These are phyloP conservation scores for Conticribra guillardii DNA, from an alignment of 108 stramenopile species.

Conservation along the genomic window DNA sequence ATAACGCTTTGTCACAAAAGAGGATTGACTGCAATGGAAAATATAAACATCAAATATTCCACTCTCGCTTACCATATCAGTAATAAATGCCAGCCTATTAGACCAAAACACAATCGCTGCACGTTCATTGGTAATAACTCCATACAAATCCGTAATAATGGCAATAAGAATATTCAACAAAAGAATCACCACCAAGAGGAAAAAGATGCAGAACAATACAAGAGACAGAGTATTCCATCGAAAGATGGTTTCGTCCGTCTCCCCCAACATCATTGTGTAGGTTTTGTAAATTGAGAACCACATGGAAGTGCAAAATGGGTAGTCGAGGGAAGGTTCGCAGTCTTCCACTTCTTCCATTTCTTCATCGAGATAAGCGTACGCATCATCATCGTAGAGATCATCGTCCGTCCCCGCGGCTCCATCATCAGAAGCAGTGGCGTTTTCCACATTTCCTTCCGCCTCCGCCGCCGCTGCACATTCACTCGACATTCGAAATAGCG, in stretches of 20 bases:
- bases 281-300: slow-evolving; percentile 71
- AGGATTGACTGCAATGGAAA: no score
- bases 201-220: slow-evolving; percentile 66
- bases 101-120: slow-evolving; percentile 89
- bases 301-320: slow-evolving; percentile 31
- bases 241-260: slow-evolving; percentile 57
- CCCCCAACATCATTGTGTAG: slow-evolving; percentile 85
- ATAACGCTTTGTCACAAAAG: no score
- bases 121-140: slow-evolving; percentile 83
- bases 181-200: slow-evolving; percentile 77
- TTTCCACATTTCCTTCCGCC: background rate
- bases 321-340: slow-evolving; percentile 32
- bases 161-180: slow-evolving; percentile 83
- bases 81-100: slow-evolving; percentile 81
- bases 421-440: background rate
- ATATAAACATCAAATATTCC: no score
- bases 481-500: slow-evolving; percentile 62
- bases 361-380: background rate
- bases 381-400: background rate
- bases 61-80: slow-evolving; percentile 70
- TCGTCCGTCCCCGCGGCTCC: slow-evolving; percentile 5
- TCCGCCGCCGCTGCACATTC: background rate
- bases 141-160: slow-evolving; percentile 86
- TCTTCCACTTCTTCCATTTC: slow-evolving; percentile 15
- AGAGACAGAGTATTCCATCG: slow-evolving; percentile 50